Conservation (phyloP, 2,329 filamentous ascomycete genomes). For the Blastomyces silverae region DNA sequence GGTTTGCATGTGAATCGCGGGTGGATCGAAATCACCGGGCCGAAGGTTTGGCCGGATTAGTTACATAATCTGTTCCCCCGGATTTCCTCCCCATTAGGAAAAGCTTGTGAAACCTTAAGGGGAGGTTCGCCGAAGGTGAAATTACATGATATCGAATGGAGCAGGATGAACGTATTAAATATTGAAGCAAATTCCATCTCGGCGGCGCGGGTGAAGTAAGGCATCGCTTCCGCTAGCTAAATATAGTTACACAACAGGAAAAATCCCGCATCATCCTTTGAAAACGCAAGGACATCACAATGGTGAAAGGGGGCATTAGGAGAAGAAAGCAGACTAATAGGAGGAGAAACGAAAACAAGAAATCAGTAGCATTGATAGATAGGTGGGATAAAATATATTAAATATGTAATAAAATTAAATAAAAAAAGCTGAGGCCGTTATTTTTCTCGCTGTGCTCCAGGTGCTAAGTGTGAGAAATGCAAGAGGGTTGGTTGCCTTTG, state of each 20-base stretch:
- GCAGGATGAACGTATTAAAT: not conserved
- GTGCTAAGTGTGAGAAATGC: not conserved
- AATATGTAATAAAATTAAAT: not conserved
- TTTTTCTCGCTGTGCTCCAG: not conserved
- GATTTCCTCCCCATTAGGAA: not conserved
- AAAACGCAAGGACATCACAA: not conserved
- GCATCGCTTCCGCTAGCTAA: not conserved
- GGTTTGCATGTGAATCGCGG: slow-evolving; percentile 10
- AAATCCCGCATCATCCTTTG: not conserved
- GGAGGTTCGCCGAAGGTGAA: no score
- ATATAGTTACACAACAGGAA: not conserved
- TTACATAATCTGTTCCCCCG: not conserved
- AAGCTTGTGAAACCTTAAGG: no score
- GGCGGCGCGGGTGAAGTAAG: not conserved
- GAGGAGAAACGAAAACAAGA: not conserved
- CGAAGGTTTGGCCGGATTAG: not conserved
- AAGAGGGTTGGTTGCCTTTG: not conserved
- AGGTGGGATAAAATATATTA: not conserved
- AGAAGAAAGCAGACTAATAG: not conserved
- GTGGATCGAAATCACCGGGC: not conserved
- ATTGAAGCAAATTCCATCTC: not conserved
- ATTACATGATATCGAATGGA: no score
- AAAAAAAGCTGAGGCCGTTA: not conserved
- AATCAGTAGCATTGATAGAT: not conserved
- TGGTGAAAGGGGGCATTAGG: not conserved